phyloP scores from a whole-genome alignment of 2,329 filamentous ascomycete species.

The Calonectria pseudoturangicola region DNA sequence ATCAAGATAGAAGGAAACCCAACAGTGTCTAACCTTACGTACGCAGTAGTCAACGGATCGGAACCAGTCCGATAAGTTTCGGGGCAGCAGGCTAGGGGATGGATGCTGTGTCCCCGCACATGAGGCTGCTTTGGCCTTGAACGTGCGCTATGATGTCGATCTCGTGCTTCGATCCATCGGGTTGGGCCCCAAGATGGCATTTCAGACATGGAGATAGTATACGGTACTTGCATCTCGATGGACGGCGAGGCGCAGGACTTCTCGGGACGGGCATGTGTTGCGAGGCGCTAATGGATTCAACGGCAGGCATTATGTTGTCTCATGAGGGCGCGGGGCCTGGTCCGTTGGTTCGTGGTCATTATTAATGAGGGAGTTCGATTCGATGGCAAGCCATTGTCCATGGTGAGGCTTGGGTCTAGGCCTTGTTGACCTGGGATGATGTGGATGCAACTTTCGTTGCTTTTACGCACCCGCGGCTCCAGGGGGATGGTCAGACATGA shows the following conservation, averaged over 20 bases:
- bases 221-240: not conserved
- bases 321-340: conserved; percentile 11
- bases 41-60: not conserved
- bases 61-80: conserved; percentile 33
- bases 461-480: conserved; percentile 21
- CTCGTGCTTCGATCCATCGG: conserved; percentile 5
- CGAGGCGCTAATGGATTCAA: conserved; percentile 23
- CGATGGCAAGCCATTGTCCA: conserved; percentile 10
- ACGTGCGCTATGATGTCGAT: conserved; percentile 14
- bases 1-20: not conserved
- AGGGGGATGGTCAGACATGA: not conserved
- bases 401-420: conserved; percentile 1
- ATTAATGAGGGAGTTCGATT: not conserved
- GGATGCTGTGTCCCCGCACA: conserved; percentile 11
- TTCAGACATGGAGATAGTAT: not conserved
- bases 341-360: conserved; percentile 17
- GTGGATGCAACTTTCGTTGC: conserved; percentile 21
- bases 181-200: not conserved
- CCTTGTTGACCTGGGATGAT: conserved; percentile 20
- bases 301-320: conserved; percentile 29
- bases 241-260: not conserved
- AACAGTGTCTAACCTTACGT: conserved; percentile 4
- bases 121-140: conserved; percentile 25
- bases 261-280: conserved; percentile 9
- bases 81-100: conserved; percentile 23